Evolutionary conservation across 2,329 filamentous ascomycete species (phyloP), one percentile per base, ranked within the genome.

Genomic region (Verticillium albo-atrum): DNA sequence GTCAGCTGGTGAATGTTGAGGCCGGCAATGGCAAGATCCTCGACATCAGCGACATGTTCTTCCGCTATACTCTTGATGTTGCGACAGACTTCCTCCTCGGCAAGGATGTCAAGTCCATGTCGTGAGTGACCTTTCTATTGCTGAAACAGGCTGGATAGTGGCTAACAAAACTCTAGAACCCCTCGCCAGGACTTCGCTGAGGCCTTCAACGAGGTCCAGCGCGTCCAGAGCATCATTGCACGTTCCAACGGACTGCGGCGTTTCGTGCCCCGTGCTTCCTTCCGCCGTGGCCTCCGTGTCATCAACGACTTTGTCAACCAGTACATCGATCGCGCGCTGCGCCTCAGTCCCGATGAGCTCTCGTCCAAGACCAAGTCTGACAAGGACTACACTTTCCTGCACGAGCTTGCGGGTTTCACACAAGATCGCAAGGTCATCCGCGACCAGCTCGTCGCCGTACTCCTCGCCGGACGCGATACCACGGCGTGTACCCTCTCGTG

Each of bases 71-170:
- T 0, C 81, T 97, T 28, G 93, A 97, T 73, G 88, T 90, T 7
- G 87, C 91, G 2, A 97, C 92, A 0, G 90, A 96, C 66, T 97
- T 97, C 70, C 77, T 97, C 28, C 83, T 97, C 2, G 93, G 93
- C 3, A 80, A 87, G 62, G 89, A 89, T 63, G 88, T 93, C 23
- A 84, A 83, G 67, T 83, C 81, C 30, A 73, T 86, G n/a, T 79
- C 77, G 81, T 83, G 68, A 68, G 74, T 61, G 30, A 25, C 14
- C 17, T 1, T 25, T 10, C 42, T 10, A 10, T 50, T 20, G 12
- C 3, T 5, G 25, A 14, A 27, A 3, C 35, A 37, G 35, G 9
- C 20, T 23, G 6, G 4, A 15, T 14, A 1, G 30, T 66, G 3
- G 30, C n/a, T 57, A 42, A 55, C 30, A 35, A 58, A 9, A 25